Evolutionary conservation across 345 rosid species (phyloP), one percentile per base, ranked within the genome.

Genomic region (Ceriops tagal): DNA sequence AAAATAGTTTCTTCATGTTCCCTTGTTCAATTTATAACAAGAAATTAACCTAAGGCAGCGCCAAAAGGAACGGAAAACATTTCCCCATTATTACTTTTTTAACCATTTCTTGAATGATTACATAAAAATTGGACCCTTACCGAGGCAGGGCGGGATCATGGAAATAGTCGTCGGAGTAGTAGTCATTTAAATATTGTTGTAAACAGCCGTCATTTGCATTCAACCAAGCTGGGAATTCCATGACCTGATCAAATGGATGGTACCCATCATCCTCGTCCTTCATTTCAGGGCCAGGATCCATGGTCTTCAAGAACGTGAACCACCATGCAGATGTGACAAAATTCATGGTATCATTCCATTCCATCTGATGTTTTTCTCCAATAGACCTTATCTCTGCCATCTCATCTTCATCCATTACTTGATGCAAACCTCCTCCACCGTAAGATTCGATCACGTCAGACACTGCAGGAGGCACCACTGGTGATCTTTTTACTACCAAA

Each of bases 221-320:
- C 87, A 91, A 53, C 98, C 98, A 93, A 27, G 90, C 62, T 28
- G 98, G 95, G 57, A 88, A 87, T 58, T 91, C 96, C 96, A 90
- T 87, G 74, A 84, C 83, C 73, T 83, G 87, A 73, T 84, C 89
- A 55, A 92, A 80, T 24, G 85, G 90, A n/a, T 83, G 85, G 75
- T 72, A 87, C 11, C 77, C 87, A 78, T 76, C 92, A 74, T 82
- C 84, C 55, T 80, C 80, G 22, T 74, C 32, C 65, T 78, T 80
- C 67, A 67, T 61, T 71, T 83, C 84, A 35, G 76, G 83, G 73
- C 57, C 81, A 70, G 66, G 53, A 63, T 83, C 91, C 87, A 82
- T 67, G 56, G 73, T 83, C 78, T 83, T 89, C 82, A 84, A 70
- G 84, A 83, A 89, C 81, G 84, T 86, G 78, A 82, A 80, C 96